A percentile compares a stretch with the other conserved stretches of the same genome.
Evolutionary conservation across 2,329 filamentous ascomycete genomes (phyloP).

Genomic region (Aspergillus quadricinctus): DNA sequence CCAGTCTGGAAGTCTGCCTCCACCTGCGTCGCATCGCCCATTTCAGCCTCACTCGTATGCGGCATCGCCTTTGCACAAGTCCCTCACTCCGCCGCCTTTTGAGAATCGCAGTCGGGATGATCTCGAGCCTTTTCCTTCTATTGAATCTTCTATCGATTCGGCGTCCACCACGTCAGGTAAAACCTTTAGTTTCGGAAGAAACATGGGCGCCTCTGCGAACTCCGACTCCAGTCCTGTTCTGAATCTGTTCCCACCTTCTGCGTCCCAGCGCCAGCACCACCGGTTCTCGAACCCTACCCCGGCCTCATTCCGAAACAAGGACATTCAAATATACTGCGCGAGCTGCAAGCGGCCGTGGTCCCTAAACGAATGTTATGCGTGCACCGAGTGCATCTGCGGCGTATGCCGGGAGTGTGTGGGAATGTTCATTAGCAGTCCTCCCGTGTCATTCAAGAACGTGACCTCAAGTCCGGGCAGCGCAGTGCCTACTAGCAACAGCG

Average conservation of each 20-base stretch:
- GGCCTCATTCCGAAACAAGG: conserved; percentile 39
- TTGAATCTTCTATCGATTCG: conserved; percentile 70
- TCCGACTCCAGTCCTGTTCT: conserved; percentile 59
- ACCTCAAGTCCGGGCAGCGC: conserved; percentile 29
- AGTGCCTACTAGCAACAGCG: conserved; percentile 23
- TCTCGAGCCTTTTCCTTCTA: conserved; percentile 79
- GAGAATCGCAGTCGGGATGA: conserved; percentile 49
- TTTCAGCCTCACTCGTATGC: conserved; percentile 59
- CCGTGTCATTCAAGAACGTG: conserved; percentile 34
- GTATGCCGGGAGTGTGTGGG: conserved; percentile 80
- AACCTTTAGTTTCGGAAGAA: conserved; percentile 62
- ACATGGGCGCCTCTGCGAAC: conserved; percentile 65
- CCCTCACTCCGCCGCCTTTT: conserved; percentile 76
- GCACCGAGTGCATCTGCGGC: conserved; percentile 93
- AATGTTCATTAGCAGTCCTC: conserved; percentile 42
- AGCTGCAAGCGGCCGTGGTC: conserved; percentile 74
- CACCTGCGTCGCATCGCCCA: conserved; percentile 39
- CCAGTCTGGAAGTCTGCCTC: conserved; percentile 45
- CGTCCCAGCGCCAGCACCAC: conserved; percentile 35
- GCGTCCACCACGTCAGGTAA: conserved; percentile 51
- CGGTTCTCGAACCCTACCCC: conserved; percentile 52
- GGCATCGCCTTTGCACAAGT: conserved; percentile 85
- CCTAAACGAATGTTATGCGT: conserved; percentile 82
- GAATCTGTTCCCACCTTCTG: conserved; percentile 32
- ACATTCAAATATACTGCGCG: conserved; percentile 86